A percentile compares a stretch with the other conserved stretches of the same genome.
phyloP scores from a whole-genome alignment of 495 filamentous ascomycete species.

The Lentithecium fluviatile region DNA sequence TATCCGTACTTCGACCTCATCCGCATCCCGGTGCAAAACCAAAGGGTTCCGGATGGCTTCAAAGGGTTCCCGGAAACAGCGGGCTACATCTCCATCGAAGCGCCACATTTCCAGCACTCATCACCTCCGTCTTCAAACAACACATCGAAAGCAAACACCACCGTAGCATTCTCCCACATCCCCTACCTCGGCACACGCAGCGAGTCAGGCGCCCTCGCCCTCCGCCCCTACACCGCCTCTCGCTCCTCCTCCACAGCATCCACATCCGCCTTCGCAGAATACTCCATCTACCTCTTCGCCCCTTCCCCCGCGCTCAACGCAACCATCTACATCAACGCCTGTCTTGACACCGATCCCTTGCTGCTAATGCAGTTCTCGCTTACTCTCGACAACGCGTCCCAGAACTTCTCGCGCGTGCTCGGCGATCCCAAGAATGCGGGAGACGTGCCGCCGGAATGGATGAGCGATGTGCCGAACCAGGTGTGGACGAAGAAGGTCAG shows the following conservation, averaged over 20 bases:
- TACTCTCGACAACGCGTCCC: conserved; percentile 14
- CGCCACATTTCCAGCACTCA: conserved; percentile 18
- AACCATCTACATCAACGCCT: conserved; percentile 23
- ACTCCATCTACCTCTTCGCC: conserved; percentile 20
- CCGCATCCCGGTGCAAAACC: conserved; percentile 18
- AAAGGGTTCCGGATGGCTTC: conserved; percentile 9
- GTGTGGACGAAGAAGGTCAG: conserved; percentile 22
- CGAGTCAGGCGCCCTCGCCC: conserved; percentile 12
- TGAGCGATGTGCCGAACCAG: conserved; percentile 8
- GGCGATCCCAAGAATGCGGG: conserved; percentile 22
- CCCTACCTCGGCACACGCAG: conserved; percentile 18
- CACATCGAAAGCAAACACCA: background rate
- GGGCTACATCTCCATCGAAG: conserved; percentile 21
- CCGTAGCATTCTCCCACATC: conserved; percentile 15
- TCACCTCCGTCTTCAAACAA: conserved; percentile 3
- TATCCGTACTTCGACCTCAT: conserved; percentile 25
- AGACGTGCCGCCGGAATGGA: conserved; percentile 25
- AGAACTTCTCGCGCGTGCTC: conserved; percentile 18
- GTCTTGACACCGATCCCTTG: conserved; percentile 19
- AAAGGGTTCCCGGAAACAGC: conserved; percentile 16
- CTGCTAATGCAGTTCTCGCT: conserved; percentile 22
- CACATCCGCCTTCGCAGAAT: conserved; percentile 16
- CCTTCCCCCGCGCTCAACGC: conserved; percentile 7
- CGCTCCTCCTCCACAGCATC: conserved; percentile 1
- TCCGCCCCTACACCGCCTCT: conserved; percentile 10